These are phyloP conservation scores for Claviceps capensis DNA, from an alignment of 2,329 filamentous ascomycete species.

Conservation along the genomic window DNA sequence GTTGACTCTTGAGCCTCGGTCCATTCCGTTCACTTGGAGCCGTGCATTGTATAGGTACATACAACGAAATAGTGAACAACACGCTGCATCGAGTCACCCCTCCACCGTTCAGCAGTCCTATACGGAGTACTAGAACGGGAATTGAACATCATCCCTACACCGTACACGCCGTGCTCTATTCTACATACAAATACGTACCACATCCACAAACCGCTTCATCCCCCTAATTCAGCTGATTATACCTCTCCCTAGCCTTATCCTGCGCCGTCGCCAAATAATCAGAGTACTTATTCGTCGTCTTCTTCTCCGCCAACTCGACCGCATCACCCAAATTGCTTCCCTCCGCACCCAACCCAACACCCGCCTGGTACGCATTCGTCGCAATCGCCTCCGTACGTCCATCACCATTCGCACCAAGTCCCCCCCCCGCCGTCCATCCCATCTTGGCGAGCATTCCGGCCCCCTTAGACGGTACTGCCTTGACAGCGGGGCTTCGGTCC, in stretches of 20 bases:
- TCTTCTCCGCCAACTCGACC: conserved; percentile 45
- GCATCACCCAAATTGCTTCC: conserved; percentile 59
- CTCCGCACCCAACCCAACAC: conserved; percentile 56
- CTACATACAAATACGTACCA: no score
- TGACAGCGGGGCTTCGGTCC: conserved; percentile 9
- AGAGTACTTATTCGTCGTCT: conserved; percentile 44
- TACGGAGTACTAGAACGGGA: no score
- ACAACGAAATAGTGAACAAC: no score
- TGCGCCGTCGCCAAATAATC: conserved; percentile 52
- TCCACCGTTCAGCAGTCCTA: no score
- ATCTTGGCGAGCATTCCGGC: conserved; percentile 58
- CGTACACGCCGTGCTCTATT: no score
- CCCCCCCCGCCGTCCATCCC: conserved; percentile 54
- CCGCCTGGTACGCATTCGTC: conserved; percentile 51
- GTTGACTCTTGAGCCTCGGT: no score
- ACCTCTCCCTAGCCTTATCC: conserved; percentile 53
- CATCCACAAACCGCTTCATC: no score
- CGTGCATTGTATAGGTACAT: no score
- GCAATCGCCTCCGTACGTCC: conserved; percentile 51
- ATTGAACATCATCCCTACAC: no score
- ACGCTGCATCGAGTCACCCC: no score
- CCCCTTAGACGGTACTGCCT: conserved; percentile 41
- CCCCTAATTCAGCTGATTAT: conserved; percentile 33
- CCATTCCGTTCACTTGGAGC: no score
- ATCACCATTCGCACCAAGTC: conserved; percentile 48